Conservation (phyloP, 257 asterid species). For the Nicotiana tomentosiformis region DNA sequence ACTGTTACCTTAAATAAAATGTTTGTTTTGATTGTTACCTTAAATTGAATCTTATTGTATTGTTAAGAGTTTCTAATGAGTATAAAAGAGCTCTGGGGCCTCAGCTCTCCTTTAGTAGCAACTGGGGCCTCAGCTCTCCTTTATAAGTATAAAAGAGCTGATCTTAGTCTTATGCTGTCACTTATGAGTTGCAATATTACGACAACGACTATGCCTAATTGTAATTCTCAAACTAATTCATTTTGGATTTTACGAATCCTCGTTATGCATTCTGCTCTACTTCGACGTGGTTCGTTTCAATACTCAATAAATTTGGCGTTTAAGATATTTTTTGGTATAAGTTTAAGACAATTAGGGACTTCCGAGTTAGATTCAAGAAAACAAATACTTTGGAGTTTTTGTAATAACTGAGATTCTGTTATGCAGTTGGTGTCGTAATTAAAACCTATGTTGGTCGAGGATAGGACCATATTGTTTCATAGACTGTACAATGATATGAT, state of each 20-base stretch:
- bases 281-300: background rate
- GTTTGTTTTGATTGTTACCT: no score
- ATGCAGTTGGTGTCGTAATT: background rate
- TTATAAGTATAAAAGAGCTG: background rate
- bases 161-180: background rate
- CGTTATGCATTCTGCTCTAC: background rate
- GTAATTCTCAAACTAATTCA: background rate
- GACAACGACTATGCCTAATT: background rate
- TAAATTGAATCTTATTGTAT: no score
- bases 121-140: background rate
- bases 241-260: background rate
- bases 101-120: background rate
- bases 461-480: no score
- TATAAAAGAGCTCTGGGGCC: background rate
- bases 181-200: background rate
- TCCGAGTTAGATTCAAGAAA: background rate
- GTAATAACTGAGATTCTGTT: background rate
- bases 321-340: background rate
- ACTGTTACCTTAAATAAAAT: no score
- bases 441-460: no score
- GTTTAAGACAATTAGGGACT: background rate
- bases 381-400: background rate
- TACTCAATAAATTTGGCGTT: background rate
- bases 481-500: no score
- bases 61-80: background rate